Base-by-base conservation (phyloP, 23 red algal species). In the Chondrus crispus region DNA sequence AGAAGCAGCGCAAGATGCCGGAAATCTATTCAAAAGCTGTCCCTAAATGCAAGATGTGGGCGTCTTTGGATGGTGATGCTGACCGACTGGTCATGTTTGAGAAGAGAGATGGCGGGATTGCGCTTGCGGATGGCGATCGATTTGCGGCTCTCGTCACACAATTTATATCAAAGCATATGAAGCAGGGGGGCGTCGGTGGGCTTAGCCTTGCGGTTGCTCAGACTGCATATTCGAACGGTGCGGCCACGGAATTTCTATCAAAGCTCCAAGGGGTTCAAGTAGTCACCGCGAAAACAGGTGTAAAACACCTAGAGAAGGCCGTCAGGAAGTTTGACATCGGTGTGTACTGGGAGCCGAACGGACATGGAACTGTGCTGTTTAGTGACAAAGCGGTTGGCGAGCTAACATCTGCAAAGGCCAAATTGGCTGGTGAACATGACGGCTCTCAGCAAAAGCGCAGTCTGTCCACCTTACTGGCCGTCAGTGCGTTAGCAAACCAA, bases 301-400 rank as follows among this genome's bases (percentile, higher is more conserved):
- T 99, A 13, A 96, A 96, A 78, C 81, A 99, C 69, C 58, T 96
- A 69, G 97, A 99, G 68, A 92, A 85, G 45, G 97, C 94, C 10
- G 68, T 88, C 39, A 81, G 57, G 49, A 36, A 32, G 28, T 96
- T 91, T 74, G 97, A 99, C 49, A 95, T 99, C 13, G 97, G 97
- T 47, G 85, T 96, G 35, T 99, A 96, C 85, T 99, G 94, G 94
- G 97, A 99, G 66, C 94, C 97, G 49, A 99, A 99, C 77, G 97
- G 97, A 4, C 97, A 99, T 79, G 97, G 97, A 30, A 99, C 97
- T 3, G 93, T 99, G 18, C 78, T 99, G 33, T 99, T 94, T 62
- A 62, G 62, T 26, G 84, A 96, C 4, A 38, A 62, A 1, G 43
- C 92, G 26, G 42, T 90, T 14, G 64, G 53, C 6, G 82, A 50